These are phyloP conservation scores for Neurospora africana DNA, from an alignment of 495 filamentous ascomycete species.

Conservation along the genomic window DNA sequence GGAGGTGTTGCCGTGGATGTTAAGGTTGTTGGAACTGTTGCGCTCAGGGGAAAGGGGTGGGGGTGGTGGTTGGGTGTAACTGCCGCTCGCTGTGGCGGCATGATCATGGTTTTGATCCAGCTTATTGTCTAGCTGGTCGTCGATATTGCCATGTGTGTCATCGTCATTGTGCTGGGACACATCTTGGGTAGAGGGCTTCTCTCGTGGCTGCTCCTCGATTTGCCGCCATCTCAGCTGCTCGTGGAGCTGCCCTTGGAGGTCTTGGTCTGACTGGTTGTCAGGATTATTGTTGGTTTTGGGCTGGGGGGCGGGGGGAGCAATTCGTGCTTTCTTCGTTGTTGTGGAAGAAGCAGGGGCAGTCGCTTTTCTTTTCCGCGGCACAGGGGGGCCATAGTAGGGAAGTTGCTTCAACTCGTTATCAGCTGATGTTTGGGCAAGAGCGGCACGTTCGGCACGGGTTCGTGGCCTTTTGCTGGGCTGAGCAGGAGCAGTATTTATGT, in stretches of 20 bases:
- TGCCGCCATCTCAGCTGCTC: background rate
- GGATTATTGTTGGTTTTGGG: background rate
- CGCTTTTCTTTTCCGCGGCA: background rate
- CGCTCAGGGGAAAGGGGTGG: background rate
- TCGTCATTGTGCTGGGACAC: background rate
- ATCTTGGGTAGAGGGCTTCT: background rate
- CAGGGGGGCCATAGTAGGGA: background rate
- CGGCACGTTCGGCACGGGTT: background rate
- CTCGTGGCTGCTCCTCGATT: background rate
- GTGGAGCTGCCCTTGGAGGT: background rate
- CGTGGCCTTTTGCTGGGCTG: background rate
- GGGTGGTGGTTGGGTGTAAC: background rate
- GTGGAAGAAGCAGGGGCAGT: background rate
- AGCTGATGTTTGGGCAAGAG: background rate
- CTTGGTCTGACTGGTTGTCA: background rate
- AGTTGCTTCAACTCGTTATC: background rate
- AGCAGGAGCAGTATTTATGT: background rate
- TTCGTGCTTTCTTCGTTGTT: background rate
- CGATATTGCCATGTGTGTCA: background rate
- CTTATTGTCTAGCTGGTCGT: background rate
- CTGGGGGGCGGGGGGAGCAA: background rate
- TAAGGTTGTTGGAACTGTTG: background rate
- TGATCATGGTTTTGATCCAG: background rate
- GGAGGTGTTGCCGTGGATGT: background rate
- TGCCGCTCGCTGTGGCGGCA: background rate